Percentiles rank a stretch among this genome's conserved stretches.
phyloP scores from a whole-genome alignment of 768 basidiomycete species.

The Trametes cubensis region DNA sequence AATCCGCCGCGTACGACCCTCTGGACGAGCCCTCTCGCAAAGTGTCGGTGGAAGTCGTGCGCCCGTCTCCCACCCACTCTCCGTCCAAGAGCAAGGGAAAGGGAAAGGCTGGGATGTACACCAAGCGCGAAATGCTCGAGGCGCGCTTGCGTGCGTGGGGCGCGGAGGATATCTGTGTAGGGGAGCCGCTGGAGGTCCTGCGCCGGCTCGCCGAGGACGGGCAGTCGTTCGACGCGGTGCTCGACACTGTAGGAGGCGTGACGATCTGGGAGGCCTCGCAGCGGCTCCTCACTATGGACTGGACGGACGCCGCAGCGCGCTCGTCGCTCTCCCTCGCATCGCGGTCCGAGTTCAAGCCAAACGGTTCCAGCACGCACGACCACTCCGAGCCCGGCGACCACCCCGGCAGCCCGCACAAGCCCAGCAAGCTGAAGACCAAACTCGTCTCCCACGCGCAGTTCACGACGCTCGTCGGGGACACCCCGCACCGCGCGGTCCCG shows the following conservation, averaged over 20 bases:
- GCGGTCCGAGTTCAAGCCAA: conserved; percentile 52
- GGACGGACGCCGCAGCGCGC: conserved; percentile 30
- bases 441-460: conserved; percentile 51
- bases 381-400: background rate
- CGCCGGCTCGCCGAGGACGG: conserved; percentile 54
- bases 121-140: conserved; percentile 39
- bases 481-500: conserved; percentile 63
- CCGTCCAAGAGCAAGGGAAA: conserved; percentile 45
- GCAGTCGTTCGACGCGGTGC: conserved; percentile 72
- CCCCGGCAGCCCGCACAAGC: conserved; percentile 7
- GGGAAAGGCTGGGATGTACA: conserved; percentile 38
- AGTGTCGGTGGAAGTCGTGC: conserved; percentile 4
- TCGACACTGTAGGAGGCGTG: conserved; percentile 83
- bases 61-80: background rate
- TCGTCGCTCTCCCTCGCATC: conserved; percentile 44
- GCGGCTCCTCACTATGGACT: conserved; percentile 50
- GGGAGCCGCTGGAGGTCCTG: conserved; percentile 54
- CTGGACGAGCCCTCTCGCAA: conserved; percentile 7
- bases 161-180: conserved; percentile 78
- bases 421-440: conserved; percentile 24
- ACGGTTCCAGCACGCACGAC: conserved; percentile 30
- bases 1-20: conserved; percentile 38
- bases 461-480: conserved; percentile 80
- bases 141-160: conserved; percentile 64
- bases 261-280: conserved; percentile 78